phyloP scores from a whole-genome alignment of 2,329 filamentous ascomycete genomes.

The Alternaria atra region DNA sequence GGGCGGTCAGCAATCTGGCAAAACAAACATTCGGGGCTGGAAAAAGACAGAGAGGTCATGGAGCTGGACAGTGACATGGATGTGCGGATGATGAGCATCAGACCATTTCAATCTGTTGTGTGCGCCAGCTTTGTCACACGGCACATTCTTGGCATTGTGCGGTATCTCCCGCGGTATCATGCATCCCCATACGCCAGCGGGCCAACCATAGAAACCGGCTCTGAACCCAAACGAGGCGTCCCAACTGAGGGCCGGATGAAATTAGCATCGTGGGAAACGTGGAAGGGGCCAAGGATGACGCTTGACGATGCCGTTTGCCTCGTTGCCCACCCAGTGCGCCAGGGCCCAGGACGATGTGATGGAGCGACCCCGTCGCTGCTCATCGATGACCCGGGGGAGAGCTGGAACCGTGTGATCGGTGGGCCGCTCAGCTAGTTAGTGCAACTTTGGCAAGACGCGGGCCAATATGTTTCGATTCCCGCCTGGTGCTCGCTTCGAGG shows the following conservation, averaged over 20 bases:
- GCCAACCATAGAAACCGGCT: slow-evolving; percentile 5
- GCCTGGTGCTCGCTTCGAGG: slow-evolving; percentile 11
- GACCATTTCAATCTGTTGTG: slow-evolving; percentile 27
- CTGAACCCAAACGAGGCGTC: not conserved
- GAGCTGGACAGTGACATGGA: slow-evolving; percentile 3
- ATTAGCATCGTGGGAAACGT: slow-evolving; percentile 9
- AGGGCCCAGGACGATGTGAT: slow-evolving; percentile 3
- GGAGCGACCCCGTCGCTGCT: slow-evolving; percentile 1
- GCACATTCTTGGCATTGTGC: slow-evolving; percentile 10
- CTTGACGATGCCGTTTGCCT: not conserved
- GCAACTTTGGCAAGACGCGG: slow-evolving; percentile 10
- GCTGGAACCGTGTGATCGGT: slow-evolving; percentile 19
- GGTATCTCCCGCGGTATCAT: slow-evolving; percentile 7
- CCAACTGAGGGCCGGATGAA: not conserved
- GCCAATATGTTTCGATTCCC: slow-evolving; percentile 15
- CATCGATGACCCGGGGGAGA: slow-evolving; percentile 5
- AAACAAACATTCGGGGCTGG: not conserved
- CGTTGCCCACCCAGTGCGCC: not conserved
- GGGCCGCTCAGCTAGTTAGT: slow-evolving; percentile 3
- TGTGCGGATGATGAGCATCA: slow-evolving; percentile 21
- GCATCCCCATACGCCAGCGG: slow-evolving; percentile 13
- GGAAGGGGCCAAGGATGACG: not conserved
- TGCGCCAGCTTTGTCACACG: slow-evolving; percentile 27
- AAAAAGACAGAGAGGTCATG: not conserved
- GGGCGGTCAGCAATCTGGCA: slow-evolving; percentile 1